Conservation (phyloP, 148 eudicot species). For the Pouteria glomerata region DNA sequence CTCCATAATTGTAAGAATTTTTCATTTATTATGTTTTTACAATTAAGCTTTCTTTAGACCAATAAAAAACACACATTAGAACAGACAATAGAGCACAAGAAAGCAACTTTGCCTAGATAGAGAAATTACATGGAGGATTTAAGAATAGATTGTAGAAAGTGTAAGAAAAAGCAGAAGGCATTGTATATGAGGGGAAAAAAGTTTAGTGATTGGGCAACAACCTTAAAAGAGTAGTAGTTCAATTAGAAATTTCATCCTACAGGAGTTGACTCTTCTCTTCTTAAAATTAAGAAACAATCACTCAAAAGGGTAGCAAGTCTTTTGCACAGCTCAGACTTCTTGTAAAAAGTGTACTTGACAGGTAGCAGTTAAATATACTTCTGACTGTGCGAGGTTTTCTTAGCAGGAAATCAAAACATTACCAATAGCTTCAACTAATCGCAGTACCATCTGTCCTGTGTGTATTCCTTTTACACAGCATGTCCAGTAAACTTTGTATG, state of each 20-base stretch:
- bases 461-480: slow-evolving; percentile 80
- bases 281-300: neutral
- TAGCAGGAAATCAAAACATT: slow-evolving; percentile 17
- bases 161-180: neutral
- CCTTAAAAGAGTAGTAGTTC: too few species aligned
- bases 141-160: neutral
- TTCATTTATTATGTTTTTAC: neutral
- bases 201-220: too few species aligned
- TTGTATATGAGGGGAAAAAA: too few species aligned
- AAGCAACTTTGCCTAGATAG: neutral
- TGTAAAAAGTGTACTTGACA: neutral
- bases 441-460: slow-evolving; percentile 84
- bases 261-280: neutral
- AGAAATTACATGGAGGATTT: neutral
- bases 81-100: neutral
- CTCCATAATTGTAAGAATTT: neutral
- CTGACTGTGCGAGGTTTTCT: neutral
- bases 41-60: neutral
- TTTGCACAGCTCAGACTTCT: neutral
- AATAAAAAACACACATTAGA: neutral
- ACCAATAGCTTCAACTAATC: slow-evolving; percentile 96
- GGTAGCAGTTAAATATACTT: neutral
- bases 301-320: neutral
- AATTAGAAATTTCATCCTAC: neutral
- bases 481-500: slow-evolving; percentile 78